Evolutionary conservation across 2,329 filamentous ascomycete species (phyloP).

Genomic region (Phaeosphaeriaceae sp.): DNA sequence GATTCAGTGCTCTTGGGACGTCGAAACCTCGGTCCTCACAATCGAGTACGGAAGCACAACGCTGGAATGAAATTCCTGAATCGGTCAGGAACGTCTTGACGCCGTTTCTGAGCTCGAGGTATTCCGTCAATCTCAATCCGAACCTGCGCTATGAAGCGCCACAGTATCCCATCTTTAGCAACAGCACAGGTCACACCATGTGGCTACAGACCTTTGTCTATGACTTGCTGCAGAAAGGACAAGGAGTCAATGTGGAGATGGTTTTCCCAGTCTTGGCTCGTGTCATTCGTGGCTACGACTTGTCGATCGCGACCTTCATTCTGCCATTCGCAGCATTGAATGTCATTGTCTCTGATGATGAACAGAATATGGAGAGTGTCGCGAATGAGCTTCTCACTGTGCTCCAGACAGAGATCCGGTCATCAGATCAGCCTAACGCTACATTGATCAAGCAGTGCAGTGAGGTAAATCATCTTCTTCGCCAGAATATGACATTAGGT

Average conservation of each 20-base stretch:
- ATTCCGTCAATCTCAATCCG: constrained; percentile 65
- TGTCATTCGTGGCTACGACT: constrained; percentile 84
- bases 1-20: constrained; percentile 67
- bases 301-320: constrained; percentile 85
- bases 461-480: constrained; percentile 70
- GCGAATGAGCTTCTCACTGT: constrained; percentile 78
- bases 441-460: constrained; percentile 86
- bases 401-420: constrained; percentile 68
- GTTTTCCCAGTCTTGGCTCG: constrained; percentile 84
- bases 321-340: constrained; percentile 88
- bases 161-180: constrained; percentile 79
- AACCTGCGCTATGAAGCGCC: constrained; percentile 36
- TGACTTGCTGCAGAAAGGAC: constrained; percentile 81
- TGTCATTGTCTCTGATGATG: constrained; percentile 76
- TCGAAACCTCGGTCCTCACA: constrained; percentile 63
- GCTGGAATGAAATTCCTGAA: constrained; percentile 82
- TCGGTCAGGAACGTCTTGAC: constrained; percentile 80
- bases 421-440: constrained; percentile 64
- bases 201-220: constrained; percentile 86
- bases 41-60: constrained; percentile 67
- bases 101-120: constrained; percentile 87
- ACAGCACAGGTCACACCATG: constrained; percentile 72
- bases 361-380: constrained; percentile 70
- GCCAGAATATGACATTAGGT: neutral
- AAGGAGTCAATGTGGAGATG: constrained; percentile 75